These are phyloP conservation scores for Volutella citrinella DNA, from an alignment of 2,329 filamentous ascomycete species.

Conservation along the genomic window DNA sequence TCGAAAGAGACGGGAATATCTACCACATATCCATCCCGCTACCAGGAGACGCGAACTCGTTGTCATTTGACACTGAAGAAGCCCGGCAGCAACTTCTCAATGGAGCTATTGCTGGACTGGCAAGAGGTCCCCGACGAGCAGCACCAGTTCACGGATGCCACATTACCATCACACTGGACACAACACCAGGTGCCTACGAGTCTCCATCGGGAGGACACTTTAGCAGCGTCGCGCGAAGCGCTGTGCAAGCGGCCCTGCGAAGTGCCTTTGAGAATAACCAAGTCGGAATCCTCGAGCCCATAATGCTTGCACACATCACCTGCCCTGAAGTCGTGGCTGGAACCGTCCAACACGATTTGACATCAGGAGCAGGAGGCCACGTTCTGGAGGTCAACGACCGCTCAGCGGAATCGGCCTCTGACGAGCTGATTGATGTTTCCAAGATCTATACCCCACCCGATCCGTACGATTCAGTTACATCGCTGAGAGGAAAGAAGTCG, in stretches of 20 bases:
- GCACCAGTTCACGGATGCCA: conserved; percentile 77
- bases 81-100: conserved; percentile 65
- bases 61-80: conserved; percentile 47
- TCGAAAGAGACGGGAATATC: conserved; percentile 69
- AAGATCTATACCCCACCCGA: conserved; percentile 87
- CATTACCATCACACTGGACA: conserved; percentile 68
- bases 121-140: conserved; percentile 76
- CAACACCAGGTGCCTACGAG: conserved; percentile 47
- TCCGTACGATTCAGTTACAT: conserved; percentile 66
- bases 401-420: conserved; percentile 37
- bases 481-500: conserved; percentile 48
- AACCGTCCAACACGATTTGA: conserved; percentile 78
- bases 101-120: conserved; percentile 78
- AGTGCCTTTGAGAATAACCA: conserved; percentile 52
- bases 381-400: conserved; percentile 67
- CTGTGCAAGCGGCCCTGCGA: conserved; percentile 67
- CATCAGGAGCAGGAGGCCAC: conserved; percentile 67
- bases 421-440: conserved; percentile 59
- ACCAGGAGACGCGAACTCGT: conserved; percentile 45
- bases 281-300: conserved; percentile 80
- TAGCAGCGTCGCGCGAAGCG: conserved; percentile 58
- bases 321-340: conserved; percentile 82
- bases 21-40: conserved; percentile 54
- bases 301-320: conserved; percentile 86
- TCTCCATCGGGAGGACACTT: conserved; percentile 68